Evolutionary conservation across 352 stramenopile species (phyloP).

Genomic region (Globisporangium alternatum): DNA sequence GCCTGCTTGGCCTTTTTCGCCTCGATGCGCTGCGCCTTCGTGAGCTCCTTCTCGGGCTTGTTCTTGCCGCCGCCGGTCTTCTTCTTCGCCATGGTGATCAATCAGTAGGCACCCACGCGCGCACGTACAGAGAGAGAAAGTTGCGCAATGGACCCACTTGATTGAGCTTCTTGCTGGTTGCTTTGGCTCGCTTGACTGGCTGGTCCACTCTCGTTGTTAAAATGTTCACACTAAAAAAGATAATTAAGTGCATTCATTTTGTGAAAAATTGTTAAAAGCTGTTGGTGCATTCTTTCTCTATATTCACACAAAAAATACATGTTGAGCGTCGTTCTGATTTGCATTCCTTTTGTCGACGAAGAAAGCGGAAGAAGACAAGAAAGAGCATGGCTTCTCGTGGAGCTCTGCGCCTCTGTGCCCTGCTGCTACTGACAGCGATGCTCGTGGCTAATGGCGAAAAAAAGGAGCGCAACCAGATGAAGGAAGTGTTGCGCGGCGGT

Average conservation of each 20-base stretch:
- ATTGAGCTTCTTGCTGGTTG: background rate
- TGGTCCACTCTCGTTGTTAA: background rate
- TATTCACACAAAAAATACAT: too few species aligned
- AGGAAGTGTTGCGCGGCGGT: slow-evolving; percentile 20
- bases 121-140: background rate
- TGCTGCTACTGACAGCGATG: background rate
- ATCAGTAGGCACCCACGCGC: background rate
- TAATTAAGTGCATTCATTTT: background rate
- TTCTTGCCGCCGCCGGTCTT: slow-evolving; percentile 44
- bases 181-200: background rate
- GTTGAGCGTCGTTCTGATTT: too few species aligned
- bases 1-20: slow-evolving; percentile 83
- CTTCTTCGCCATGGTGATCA: slow-evolving; percentile 58
- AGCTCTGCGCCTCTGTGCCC: background rate
- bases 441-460: background rate
- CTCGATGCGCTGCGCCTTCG: slow-evolving; percentile 72
- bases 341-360: background rate
- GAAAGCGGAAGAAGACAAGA: background rate
- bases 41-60: slow-evolving; percentile 66
- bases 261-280: background rate
- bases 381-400: background rate
- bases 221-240: too few species aligned
- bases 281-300: background rate
- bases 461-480: slow-evolving; percentile 6
- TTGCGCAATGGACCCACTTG: slow-evolving; percentile 1